Conservation (phyloP, 176 grass and related monocot genomes). For the Elaeis guineensis region DNA sequence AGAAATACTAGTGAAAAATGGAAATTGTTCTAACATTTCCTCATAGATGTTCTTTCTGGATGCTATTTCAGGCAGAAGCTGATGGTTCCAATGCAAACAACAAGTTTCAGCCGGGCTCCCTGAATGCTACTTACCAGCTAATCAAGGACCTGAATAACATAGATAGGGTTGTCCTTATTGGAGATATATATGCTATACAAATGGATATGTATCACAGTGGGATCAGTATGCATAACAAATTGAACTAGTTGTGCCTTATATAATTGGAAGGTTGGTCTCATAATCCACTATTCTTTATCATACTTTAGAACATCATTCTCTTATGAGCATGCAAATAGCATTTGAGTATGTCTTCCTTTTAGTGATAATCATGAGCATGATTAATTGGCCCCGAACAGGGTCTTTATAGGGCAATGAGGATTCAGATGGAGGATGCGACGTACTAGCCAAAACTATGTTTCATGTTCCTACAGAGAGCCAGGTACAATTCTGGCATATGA, state of each 20-base stretch:
- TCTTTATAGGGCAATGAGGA: conserved; percentile 82
- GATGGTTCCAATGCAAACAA: conserved; percentile 87
- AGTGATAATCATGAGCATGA: conserved; percentile 92
- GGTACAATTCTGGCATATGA: conserved; percentile 57
- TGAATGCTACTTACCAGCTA: conserved; percentile 83
- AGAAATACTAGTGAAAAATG: too few relatives aligned
- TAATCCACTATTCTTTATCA: not conserved
- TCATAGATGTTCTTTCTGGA: too few relatives aligned
- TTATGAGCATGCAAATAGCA: too few relatives aligned
- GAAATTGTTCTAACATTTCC: too few relatives aligned
- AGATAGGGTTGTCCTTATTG: conserved; percentile 80
- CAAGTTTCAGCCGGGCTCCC: conserved; percentile 61
- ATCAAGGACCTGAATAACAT: conserved; percentile 77
- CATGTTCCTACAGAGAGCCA: conserved; percentile 77
- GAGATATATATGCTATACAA: conserved; percentile 73
- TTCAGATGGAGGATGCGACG: conserved; percentile 83
- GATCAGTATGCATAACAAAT: conserved; percentile 91
- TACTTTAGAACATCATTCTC: too few relatives aligned
- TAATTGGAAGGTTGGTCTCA: conserved; percentile 70
- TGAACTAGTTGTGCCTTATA: conserved; percentile 88
- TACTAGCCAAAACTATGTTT: conserved; percentile 80
- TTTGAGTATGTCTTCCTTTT: conserved; percentile 18
- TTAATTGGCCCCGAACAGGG: conserved; percentile 84
- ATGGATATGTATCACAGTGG: conserved; percentile 93
- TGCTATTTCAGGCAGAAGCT: conserved; percentile 48